Base-by-base conservation (phyloP, 805 yeast species). In the Ogataea ganodermae region DNA sequence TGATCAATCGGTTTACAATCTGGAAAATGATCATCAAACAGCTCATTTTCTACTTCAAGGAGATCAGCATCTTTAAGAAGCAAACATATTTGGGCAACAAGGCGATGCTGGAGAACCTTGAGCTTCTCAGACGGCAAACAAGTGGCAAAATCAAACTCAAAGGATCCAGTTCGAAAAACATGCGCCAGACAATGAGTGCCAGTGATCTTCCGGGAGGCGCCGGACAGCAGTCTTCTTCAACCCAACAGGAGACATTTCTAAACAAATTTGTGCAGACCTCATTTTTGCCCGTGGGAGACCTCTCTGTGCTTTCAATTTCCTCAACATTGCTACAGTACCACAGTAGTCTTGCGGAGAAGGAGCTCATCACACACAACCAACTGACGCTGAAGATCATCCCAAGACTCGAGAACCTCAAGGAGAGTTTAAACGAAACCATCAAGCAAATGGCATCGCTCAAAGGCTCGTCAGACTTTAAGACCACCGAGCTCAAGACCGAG, bases 1-100 rank as follows among this genome's bases (percentile, higher is more conserved):
- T 79, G 52, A 78, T 80, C 26, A 72, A 72, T 47, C 61, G 84
- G 45, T 79, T 79, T 58, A 76, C 74, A 46, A 79, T 81, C n/a
- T 79, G 82, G 81, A 69, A 81, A 45, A 71, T 72, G 60, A 71
- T 79, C 46, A 70, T 79, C 52, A 79, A 76, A 58, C 83, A 79
- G 55, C 65, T 79, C 51, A 71, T 78, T 22, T 70, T 70, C 51
- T 79, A 79, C 56, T 71, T 79, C 50, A 73, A 72, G 53, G 83
- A 79, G 55, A 65, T 76, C 48, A 63, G 75, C 30, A 62, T 78
- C 44, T 76, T 78, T 46, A 78, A 77, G 59, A 80, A 78, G 56
- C 80, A 77, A 46, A 64, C 68, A 1, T 64, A 59, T 45, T 53
- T 63, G 4, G 79, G 63, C 67, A 79, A 68, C 72, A 73, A 67